Evolutionary conservation across 225 moss, liverwort and hornwort species (phyloP).

Genomic region (Pseudoscleropodium purum): DNA sequence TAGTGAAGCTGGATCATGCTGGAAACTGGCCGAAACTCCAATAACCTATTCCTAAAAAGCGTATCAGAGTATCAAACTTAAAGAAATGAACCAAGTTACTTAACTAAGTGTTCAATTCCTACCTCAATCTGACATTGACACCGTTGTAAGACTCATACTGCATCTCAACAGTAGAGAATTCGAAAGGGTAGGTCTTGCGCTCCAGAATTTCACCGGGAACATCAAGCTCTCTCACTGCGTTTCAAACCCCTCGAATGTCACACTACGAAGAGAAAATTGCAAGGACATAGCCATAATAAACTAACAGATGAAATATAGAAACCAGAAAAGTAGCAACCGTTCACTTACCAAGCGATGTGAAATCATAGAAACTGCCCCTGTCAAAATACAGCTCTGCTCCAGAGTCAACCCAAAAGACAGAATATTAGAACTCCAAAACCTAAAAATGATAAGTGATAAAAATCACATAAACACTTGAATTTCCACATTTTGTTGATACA

Average conservation of each 20-base stretch:
- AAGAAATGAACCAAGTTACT: background rate
- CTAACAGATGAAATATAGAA: background rate
- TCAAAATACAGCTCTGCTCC: slow-evolving; percentile 80
- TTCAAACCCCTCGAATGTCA: slow-evolving; percentile 2
- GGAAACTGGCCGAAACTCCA: background rate
- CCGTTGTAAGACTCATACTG: slow-evolving; percentile 98
- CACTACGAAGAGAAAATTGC: background rate
- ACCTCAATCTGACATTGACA: slow-evolving; percentile 97
- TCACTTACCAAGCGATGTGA: slow-evolving; percentile 76
- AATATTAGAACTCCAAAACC: background rate
- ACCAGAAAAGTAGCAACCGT: background rate
- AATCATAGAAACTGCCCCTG: slow-evolving; percentile 90
- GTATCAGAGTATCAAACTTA: background rate
- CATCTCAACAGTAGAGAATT: slow-evolving; percentile 99
- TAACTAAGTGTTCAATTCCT: background rate
- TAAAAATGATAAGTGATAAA: background rate
- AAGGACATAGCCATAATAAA: background rate
- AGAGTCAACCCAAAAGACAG: background rate
- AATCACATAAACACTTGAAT: background rate
- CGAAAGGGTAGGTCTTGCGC: slow-evolving; percentile 89
- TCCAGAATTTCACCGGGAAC: slow-evolving; percentile 96
- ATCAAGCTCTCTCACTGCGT: slow-evolving; percentile 80
- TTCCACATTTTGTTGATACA: background rate
- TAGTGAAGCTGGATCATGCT: background rate
- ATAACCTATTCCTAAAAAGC: background rate